phyloP scores from a whole-genome alignment of 108 stramenopile species.

The Cyclotella kingstonii region DNA sequence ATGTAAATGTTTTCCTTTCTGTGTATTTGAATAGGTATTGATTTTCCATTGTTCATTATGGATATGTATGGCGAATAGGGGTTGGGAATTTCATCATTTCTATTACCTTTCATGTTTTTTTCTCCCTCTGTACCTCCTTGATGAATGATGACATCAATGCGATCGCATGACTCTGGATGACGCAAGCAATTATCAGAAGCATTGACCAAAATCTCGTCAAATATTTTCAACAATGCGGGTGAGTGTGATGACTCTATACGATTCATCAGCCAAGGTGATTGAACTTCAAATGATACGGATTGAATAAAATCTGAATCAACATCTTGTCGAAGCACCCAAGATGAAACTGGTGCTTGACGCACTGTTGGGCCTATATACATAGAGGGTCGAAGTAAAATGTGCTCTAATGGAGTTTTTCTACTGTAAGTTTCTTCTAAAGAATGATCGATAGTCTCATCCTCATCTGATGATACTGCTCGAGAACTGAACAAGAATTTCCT shows the following conservation, averaged over 20 bases:
- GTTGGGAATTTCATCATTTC: slow-evolving; percentile 2
- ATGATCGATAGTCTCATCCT: not conserved
- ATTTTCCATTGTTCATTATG: slow-evolving; percentile 81
- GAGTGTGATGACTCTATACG: slow-evolving; percentile 25
- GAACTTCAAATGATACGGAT: not conserved
- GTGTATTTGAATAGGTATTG: slow-evolving; percentile 60
- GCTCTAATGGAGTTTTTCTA: slow-evolving; percentile 63
- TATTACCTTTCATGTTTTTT: not conserved
- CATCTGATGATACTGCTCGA: not conserved
- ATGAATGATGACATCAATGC: slow-evolving; percentile 71
- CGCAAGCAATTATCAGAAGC: slow-evolving; percentile 89
- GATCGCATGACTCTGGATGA: slow-evolving; percentile 60
- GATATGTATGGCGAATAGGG: slow-evolving; percentile 60
- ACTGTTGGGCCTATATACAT: slow-evolving; percentile 70
- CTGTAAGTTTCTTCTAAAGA: slow-evolving; percentile 52
- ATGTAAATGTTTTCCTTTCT: slow-evolving; percentile 73
- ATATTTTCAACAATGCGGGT: slow-evolving; percentile 78
- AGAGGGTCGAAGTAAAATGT: slow-evolving; percentile 63
- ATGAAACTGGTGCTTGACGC: slow-evolving; percentile 48
- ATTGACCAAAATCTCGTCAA: slow-evolving; percentile 96
- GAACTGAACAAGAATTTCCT: too few species aligned
- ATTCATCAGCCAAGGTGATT: slow-evolving; percentile 24
- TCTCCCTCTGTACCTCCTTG: slow-evolving; percentile 39
- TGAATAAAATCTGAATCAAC: not conserved
- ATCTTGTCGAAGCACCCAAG: slow-evolving; percentile 79